These are phyloP conservation scores for Penicillium vulpinum DNA, from an alignment of 2,329 filamentous ascomycete species.

Conservation along the genomic window DNA sequence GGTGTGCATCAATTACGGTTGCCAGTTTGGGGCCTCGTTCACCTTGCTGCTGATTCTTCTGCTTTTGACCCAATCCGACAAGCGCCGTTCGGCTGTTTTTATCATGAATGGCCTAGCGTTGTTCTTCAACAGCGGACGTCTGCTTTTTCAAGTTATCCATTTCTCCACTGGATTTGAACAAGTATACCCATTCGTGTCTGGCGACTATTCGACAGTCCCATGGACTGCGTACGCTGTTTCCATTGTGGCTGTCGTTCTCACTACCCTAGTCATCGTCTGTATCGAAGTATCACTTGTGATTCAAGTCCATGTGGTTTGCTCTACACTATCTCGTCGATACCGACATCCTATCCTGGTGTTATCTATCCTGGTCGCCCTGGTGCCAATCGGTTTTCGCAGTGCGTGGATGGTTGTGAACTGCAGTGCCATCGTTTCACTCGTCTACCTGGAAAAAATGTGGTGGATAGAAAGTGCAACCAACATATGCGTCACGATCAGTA, in stretches of 20 bases:
- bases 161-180: conserved; percentile 62
- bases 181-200: conserved; percentile 60
- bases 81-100: conserved; percentile 65
- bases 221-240: conserved; percentile 47
- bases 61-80: conserved; percentile 65
- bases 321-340: conserved; percentile 48
- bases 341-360: conserved; percentile 48
- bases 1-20: conserved; percentile 64
- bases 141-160: conserved; percentile 48
- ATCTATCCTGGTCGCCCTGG: conserved; percentile 52
- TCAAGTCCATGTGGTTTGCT: conserved; percentile 64
- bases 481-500: conserved; percentile 56
- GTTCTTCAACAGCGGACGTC: conserved; percentile 59
- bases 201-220: conserved; percentile 56
- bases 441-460: conserved; percentile 24
- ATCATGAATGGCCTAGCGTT: conserved; percentile 65
- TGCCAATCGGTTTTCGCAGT: conserved; percentile 57
- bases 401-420: conserved; percentile 53
- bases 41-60: conserved; percentile 67
- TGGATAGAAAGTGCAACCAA: conserved; percentile 50
- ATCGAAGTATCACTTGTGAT: conserved; percentile 62
- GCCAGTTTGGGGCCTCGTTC: conserved; percentile 68
- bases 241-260: conserved; percentile 52
- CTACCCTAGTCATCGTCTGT: conserved; percentile 54
- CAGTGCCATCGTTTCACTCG: conserved; percentile 38